Evolutionary conservation across 208 protist genomes (phyloP).

Genomic region (Endotrypanum monterogeii): DNA sequence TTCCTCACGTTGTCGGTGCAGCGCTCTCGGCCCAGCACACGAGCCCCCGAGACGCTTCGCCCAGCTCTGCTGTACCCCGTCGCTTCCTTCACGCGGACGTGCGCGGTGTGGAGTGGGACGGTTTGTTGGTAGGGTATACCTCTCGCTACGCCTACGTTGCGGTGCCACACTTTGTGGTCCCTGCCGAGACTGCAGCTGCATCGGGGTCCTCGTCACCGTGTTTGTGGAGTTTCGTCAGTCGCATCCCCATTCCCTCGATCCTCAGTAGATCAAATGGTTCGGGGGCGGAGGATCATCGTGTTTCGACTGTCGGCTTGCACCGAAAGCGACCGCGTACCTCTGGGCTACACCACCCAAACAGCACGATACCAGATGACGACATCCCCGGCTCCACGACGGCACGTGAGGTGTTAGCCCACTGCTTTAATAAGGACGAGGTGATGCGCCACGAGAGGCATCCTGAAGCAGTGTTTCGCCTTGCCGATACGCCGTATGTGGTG

Average conservation of each 20-base stretch:
- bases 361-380: not conserved
- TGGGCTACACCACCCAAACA: constrained; percentile 2
- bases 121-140: constrained; percentile 51
- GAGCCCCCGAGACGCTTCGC: not conserved
- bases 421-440: constrained; percentile 32
- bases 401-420: constrained; percentile 10
- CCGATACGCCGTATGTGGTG: constrained; percentile 24
- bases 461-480: constrained; percentile 10
- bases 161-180: constrained; percentile 40
- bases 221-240: constrained; percentile 36
- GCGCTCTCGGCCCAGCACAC: constrained; percentile 4
- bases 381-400: not conserved
- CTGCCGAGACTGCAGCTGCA: not conserved
- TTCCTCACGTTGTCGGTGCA: constrained; percentile 19
- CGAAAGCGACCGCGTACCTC: constrained; percentile 1
- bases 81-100: constrained; percentile 72
- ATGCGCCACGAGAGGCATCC: constrained; percentile 41
- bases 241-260: constrained; percentile 35
- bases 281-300: not conserved
- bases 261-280: not conserved
- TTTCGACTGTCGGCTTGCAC: too few relatives aligned
- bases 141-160: constrained; percentile 76
- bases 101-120: constrained; percentile 70
- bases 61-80: not conserved
- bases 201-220: not conserved